Evolutionary conservation across 257 asterid genomes (phyloP).

Genomic region (Penstemon newberryi): DNA sequence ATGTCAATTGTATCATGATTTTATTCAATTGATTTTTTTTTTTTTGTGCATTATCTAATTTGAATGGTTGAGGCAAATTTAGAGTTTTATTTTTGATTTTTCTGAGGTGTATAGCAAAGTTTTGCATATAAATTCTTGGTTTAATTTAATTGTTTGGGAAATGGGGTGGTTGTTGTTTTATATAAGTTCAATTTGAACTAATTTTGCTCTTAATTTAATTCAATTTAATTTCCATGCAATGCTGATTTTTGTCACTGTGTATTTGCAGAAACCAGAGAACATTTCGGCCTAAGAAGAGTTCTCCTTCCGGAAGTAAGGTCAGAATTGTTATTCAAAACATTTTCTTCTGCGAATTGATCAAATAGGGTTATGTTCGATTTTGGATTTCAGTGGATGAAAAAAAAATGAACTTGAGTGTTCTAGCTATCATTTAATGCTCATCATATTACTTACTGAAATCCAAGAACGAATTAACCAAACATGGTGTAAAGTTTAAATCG

Average conservation of each 20-base stretch:
- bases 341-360: too few relatives aligned
- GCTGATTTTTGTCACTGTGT: too few relatives aligned
- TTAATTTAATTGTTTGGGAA: not conserved
- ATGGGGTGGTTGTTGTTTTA: not conserved
- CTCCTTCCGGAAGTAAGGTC: slow-evolving; percentile 48
- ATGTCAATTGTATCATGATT: slow-evolving; percentile 25
- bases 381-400: too few relatives aligned
- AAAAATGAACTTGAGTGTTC: too few relatives aligned
- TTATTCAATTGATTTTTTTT: not conserved
- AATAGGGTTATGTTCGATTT: too few relatives aligned
- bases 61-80: not conserved
- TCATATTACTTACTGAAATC: too few relatives aligned
- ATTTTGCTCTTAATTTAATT: not conserved
- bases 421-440: too few relatives aligned
- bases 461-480: too few relatives aligned
- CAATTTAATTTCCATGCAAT: not conserved
- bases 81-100: not conserved
- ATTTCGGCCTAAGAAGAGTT: slow-evolving; percentile 43
- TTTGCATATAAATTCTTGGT: not conserved
- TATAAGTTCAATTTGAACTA: not conserved
- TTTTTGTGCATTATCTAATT: not conserved
- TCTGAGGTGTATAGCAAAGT: not conserved
- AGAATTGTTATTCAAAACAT: not conserved
- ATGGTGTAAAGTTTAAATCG: not conserved
- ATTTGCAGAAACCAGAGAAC: slow-evolving; percentile 46